Evolutionary conservation across 805 yeast species (phyloP).

Genomic region (Yamadazyma takamatsuzukensis): DNA sequence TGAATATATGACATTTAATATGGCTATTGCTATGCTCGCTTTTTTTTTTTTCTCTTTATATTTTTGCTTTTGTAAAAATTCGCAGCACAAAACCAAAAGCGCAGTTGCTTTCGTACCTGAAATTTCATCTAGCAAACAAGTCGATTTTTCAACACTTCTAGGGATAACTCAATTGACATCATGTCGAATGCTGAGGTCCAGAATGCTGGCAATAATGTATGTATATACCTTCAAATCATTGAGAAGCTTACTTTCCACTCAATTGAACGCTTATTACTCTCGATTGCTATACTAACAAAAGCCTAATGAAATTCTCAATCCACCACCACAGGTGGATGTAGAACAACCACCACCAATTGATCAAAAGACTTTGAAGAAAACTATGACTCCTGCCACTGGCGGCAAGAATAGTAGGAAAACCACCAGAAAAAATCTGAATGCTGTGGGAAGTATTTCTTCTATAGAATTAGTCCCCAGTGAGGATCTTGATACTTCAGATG

Average conservation of each 20-base stretch:
- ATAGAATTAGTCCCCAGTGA: slow-evolving; percentile 28
- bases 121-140: slow-evolving; percentile 10
- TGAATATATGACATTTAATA: slow-evolving; percentile 1
- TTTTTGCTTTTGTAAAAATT: no score
- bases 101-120: slow-evolving; percentile 10
- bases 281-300: no score
- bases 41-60: no score
- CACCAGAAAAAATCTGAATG: slow-evolving; percentile 3
- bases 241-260: slow-evolving; percentile 6
- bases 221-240: slow-evolving; percentile 2
- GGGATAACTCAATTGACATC: background rate
- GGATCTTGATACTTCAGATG: slow-evolving; percentile 31
- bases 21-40: no score
- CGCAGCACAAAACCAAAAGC: slow-evolving; percentile 2
- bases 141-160: background rate
- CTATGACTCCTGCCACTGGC: slow-evolving; percentile 1
- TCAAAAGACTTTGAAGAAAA: slow-evolving; percentile 5
- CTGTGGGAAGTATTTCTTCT: slow-evolving; percentile 4
- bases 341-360: slow-evolving; percentile 11
- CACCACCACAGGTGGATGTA: slow-evolving; percentile 11
- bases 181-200: background rate
- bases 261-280: no score
- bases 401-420: slow-evolving; percentile 5
- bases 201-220: slow-evolving; percentile 11
- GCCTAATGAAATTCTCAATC: slow-evolving; percentile 13